Conservation (phyloP, 225 moss, liverwort and hornwort genomes). For the Polytrichum formosum region DNA sequence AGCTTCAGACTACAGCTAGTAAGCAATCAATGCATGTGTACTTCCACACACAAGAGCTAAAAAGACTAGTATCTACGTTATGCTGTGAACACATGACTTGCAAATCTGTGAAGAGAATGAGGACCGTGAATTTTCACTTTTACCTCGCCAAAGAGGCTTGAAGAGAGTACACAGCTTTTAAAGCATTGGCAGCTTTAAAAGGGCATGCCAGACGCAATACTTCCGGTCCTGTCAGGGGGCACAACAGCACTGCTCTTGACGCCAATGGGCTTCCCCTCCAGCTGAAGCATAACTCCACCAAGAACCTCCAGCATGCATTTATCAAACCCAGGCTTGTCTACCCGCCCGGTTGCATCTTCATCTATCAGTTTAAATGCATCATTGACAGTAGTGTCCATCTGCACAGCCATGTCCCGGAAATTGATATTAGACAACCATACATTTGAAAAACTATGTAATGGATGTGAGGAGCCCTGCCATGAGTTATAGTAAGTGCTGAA, state of each 20-base stretch:
- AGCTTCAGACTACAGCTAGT: conserved; percentile 2
- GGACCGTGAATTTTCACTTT: too few species aligned
- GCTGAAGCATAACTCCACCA: conserved; percentile 78
- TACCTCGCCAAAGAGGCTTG: too few species aligned
- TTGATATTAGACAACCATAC: too few species aligned
- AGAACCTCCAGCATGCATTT: conserved; percentile 65
- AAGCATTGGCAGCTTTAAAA: conserved; percentile 19
- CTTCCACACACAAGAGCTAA: not conserved
- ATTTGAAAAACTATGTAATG: too few species aligned
- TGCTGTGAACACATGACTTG: not conserved
- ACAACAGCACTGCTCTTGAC: conserved; percentile 46
- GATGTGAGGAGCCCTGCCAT: too few species aligned
- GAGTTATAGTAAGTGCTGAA: too few species aligned
- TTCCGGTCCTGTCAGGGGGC: conserved; percentile 30
- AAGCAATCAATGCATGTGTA: not conserved
- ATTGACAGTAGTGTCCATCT: conserved; percentile 66
- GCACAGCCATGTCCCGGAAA: not conserved
- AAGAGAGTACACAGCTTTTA: not conserved
- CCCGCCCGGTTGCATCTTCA: conserved; percentile 18
- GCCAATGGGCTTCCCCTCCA: conserved; percentile 61
- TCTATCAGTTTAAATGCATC: conserved; percentile 62
- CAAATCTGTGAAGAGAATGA: not conserved
- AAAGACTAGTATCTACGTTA: conserved; percentile 1
- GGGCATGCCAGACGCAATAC: conserved; percentile 24
- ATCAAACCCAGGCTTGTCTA: conserved; percentile 40